Evolutionary conservation across 352 stramenopile genomes (phyloP).

Genomic region (Phytophthora sansomeana): DNA sequence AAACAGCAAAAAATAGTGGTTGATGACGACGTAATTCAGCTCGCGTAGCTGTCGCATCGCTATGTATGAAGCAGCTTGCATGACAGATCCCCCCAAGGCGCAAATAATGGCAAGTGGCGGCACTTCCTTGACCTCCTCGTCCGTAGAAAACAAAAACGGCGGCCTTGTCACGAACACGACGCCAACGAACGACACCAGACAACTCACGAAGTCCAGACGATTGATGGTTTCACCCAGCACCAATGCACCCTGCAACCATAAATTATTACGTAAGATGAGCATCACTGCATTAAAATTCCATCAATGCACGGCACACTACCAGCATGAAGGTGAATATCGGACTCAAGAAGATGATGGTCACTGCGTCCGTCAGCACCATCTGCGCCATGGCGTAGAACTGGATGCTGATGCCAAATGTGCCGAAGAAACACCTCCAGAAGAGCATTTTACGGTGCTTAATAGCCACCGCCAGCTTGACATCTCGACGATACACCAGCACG

Average conservation of each 20-base stretch:
- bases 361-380: conserved; percentile 78
- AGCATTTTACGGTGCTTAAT: conserved; percentile 36
- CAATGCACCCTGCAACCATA: conserved; percentile 41
- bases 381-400: conserved; percentile 75
- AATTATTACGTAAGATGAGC: conserved; percentile 37
- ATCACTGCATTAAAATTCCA: not conserved
- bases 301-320: conserved; percentile 32
- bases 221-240: conserved; percentile 60
- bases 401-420: conserved; percentile 64
- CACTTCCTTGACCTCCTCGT: conserved; percentile 20
- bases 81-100: conserved; percentile 49
- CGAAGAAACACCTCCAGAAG: conserved; percentile 55
- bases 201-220: conserved; percentile 51
- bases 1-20: conserved; percentile 53
- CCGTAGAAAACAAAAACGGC: conserved; percentile 53
- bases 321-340: conserved; percentile 76
- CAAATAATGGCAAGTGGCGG: conserved; percentile 45
- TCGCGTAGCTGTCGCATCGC: conserved; percentile 63
- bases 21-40: conserved; percentile 43
- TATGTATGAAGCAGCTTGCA: conserved; percentile 64
- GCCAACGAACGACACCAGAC: conserved; percentile 61
- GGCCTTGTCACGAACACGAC: conserved; percentile 74
- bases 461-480: conserved; percentile 33
- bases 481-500: conserved; percentile 31
- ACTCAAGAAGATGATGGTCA: conserved; percentile 70